Evolutionary conservation across 2,329 filamentous ascomycete genomes (phyloP).

Genomic region (Lecanicillium sp.): DNA sequence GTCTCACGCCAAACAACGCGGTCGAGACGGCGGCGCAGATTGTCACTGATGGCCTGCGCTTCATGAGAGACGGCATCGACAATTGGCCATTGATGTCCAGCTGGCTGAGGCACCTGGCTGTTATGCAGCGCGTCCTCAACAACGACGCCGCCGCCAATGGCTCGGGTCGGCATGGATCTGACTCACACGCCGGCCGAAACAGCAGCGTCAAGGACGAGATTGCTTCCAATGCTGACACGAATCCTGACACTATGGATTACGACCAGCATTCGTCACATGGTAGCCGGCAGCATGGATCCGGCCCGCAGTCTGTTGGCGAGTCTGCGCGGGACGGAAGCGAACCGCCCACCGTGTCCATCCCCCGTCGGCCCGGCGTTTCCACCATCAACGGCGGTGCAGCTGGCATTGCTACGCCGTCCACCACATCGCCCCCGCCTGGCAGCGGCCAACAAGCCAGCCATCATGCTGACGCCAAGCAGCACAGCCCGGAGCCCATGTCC

Average conservation of each 20-base stretch:
- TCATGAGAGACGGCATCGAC: conserved; percentile 51
- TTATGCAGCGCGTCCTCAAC: conserved; percentile 54
- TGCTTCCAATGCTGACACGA: conserved; percentile 47
- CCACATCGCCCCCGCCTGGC: conserved; percentile 7
- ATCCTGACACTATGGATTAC: conserved; percentile 50
- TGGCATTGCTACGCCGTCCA: conserved; percentile 20
- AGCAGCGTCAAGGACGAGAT: conserved; percentile 44
- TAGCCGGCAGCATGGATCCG: conserved; percentile 21
- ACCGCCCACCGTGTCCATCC: conserved; percentile 35
- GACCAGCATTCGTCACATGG: conserved; percentile 32
- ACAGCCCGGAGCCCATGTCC: conserved; percentile 22
- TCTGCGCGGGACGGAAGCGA: conserved; percentile 44
- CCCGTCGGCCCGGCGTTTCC: conserved; percentile 45
- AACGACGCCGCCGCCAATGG: conserved; percentile 36
- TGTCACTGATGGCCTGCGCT: conserved; percentile 49
- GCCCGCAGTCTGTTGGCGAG: conserved; percentile 28
- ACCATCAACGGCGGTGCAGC: conserved; percentile 52
- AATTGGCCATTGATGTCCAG: conserved; percentile 53
- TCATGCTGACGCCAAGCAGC: conserved; percentile 28
- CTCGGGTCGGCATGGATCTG: conserved; percentile 26
- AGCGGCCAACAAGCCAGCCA: conserved; percentile 13
- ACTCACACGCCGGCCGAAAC: conserved; percentile 17
- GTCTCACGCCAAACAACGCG: conserved; percentile 46
- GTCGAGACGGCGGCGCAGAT: conserved; percentile 50
- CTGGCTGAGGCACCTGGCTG: conserved; percentile 52